Conservation (phyloP, 768 basidiomycete species). For the Lentinus tigrinus region DNA sequence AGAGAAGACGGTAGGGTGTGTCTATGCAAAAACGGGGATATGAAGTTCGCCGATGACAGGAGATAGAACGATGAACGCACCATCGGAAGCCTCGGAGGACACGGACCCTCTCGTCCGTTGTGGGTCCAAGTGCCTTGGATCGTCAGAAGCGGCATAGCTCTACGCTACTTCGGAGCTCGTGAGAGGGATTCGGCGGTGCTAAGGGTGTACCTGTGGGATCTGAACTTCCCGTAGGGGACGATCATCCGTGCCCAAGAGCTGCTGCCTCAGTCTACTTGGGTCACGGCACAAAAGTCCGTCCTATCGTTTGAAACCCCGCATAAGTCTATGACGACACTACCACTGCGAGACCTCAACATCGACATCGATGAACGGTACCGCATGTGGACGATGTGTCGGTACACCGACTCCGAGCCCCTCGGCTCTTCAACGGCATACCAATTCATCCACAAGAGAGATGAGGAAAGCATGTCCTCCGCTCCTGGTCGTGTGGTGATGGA, state of each 20-base stretch:
- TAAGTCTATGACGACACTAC: not conserved
- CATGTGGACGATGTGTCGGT: too few relatives aligned
- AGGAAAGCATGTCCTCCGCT: not conserved
- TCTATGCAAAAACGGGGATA: too few relatives aligned
- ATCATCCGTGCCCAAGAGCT: too few relatives aligned
- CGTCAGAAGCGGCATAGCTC: not conserved
- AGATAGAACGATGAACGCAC: not conserved
- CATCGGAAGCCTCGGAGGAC: not conserved
- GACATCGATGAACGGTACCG: not conserved
- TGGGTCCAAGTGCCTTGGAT: slow-evolving; percentile 2
- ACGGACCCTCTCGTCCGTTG: slow-evolving; percentile 4
- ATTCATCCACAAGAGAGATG: not conserved
- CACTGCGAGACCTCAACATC: not conserved
- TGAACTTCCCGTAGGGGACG: too few relatives aligned
- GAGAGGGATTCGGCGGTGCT: too few relatives aligned
- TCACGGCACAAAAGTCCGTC: too few relatives aligned
- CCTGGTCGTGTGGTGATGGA: not conserved
- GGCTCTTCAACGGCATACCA: too few relatives aligned
- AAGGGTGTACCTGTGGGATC: too few relatives aligned
- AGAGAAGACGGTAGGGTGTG: too few relatives aligned
- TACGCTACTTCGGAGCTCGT: not conserved
- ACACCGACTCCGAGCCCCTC: too few relatives aligned
- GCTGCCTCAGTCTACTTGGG: too few relatives aligned
- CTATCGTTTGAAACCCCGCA: not conserved
- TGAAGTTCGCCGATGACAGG: not conserved